Evolutionary conservation across 768 basidiomycete genomes (phyloP), one percentile per base, ranked within the genome.

Genomic region (Leccinum aurantiacum): DNA sequence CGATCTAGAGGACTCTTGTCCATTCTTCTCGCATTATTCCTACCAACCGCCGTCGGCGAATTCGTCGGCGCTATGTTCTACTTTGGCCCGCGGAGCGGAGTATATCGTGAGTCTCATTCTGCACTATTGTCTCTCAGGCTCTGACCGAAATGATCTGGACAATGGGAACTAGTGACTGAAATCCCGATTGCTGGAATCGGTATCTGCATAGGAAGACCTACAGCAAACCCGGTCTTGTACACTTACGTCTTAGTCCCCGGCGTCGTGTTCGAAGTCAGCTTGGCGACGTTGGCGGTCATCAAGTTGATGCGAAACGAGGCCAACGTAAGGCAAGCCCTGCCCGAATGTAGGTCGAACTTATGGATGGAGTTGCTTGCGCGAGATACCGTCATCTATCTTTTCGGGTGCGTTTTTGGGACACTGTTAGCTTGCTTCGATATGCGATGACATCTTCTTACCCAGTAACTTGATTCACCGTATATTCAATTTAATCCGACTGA

Each of bases 361-460:
- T 54, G n/a, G 29, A 41, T 61, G 46, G 13, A 27, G 27, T 14
- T 61, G 17, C 57, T 61, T 6, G 56, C 53, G 8, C 49, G 60
- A 27, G 60, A 61, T 41, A 61, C 51, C 14, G n/a, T 61, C 3
- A 24, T 61, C 33, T 61, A 54, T 47, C 54, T 53, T 35, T 15
- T 61, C 8, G 53, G 47, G 59, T 60, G 3, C 47, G 59, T 59
- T 13, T 13, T 27, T 44, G 4, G 41, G 25, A 52, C n/a, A 31
- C 50, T 19, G 11, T 7, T 52, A 19, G 9, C 29, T 33, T 33
- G 29, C 31, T 4, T 52, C 4, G 51, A 52, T 11, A 33, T 17
- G 31, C 3, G 10, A n/a, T 52, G 11, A 52, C 24, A n/a, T 17
- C 24, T 3, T 17, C 24, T 3, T n/a, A 52, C 9, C 13, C 31